Conservation (phyloP, 352 stramenopile species). For the Pythium biforme region DNA sequence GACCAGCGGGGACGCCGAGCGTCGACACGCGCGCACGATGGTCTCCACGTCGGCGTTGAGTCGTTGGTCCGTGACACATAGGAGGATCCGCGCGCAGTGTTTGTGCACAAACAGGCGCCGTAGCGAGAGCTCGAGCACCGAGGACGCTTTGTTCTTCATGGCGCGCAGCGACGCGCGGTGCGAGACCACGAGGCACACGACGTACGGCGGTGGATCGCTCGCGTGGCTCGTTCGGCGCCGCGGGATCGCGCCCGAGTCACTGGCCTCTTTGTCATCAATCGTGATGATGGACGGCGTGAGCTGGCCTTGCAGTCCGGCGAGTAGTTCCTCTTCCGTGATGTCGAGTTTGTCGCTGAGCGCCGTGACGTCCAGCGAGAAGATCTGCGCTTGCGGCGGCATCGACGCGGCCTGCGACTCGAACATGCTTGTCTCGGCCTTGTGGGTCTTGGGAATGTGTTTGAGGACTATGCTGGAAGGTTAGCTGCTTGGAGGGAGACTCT, state of each 20-base stretch:
- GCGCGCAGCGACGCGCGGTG: not conserved
- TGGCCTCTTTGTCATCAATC: not conserved
- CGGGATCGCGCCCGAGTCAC: not conserved
- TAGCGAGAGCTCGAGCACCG: conserved; percentile 15
- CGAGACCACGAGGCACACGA: conserved; percentile 20
- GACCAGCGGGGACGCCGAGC: not conserved
- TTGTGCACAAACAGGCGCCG: conserved; percentile 9
- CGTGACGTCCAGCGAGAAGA: conserved; percentile 26
- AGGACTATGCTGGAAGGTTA: too few species aligned
- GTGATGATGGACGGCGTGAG: not conserved
- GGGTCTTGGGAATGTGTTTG: too few species aligned
- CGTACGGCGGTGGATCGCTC: not conserved
- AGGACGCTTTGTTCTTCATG: not conserved
- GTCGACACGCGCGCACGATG: conserved; percentile 17
- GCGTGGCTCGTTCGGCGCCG: not conserved
- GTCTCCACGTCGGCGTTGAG: conserved; percentile 10
- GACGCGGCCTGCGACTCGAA: too few species aligned
- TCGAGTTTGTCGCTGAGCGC: conserved; percentile 26
- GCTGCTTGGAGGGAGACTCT: too few species aligned
- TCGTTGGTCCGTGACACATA: conserved; percentile 10
- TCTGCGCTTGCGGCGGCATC: conserved; percentile 1
- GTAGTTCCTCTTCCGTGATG: conserved; percentile 17
- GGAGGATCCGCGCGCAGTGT: conserved; percentile 17
- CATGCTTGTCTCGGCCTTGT: too few species aligned
- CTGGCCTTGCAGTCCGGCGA: conserved; percentile 9